phyloP scores from a whole-genome alignment of 192 early-diverging fungal genomes.

The Dimargaris verticillata region DNA sequence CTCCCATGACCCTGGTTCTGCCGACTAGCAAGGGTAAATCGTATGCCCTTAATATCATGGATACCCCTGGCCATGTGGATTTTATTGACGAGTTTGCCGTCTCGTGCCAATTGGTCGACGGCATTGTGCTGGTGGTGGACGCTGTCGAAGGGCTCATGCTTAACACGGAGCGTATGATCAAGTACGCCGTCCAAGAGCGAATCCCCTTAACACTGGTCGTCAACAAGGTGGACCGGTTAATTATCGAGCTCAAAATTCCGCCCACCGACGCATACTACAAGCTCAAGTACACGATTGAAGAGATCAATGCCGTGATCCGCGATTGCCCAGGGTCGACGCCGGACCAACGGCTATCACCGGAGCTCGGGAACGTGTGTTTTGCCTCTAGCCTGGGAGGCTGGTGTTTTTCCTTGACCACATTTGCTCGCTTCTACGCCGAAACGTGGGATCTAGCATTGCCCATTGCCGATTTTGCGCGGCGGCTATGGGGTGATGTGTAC shows the following conservation, averaged over 20 bases:
- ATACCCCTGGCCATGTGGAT: constrained; percentile 91
- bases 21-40: constrained; percentile 78
- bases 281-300: constrained; percentile 85
- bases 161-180: constrained; percentile 75
- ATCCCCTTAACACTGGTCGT: constrained; percentile 74
- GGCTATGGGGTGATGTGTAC: constrained; percentile 95
- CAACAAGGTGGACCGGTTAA: constrained; percentile 97
- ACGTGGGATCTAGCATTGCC: constrained; percentile 39
- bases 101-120: constrained; percentile 73
- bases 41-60: constrained; percentile 75
- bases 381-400: constrained; percentile 77
- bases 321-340: constrained; percentile 15
- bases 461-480: constrained; percentile 64
- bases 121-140: constrained; percentile 84
- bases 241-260: constrained; percentile 88
- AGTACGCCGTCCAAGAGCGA: constrained; percentile 58
- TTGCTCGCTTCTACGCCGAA: constrained; percentile 79
- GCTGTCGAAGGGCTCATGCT: constrained; percentile 95
- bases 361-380: constrained; percentile 92
- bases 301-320: constrained; percentile 73
- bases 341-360: constrained; percentile 59
- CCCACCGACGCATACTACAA: constrained; percentile 95
- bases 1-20: constrained; percentile 83
- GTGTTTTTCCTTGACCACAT: constrained; percentile 84
- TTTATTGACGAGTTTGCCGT: constrained; percentile 89